phyloP scores from a whole-genome alignment of 2,329 filamentous ascomycete species.

The Corynespora cassiicola region DNA sequence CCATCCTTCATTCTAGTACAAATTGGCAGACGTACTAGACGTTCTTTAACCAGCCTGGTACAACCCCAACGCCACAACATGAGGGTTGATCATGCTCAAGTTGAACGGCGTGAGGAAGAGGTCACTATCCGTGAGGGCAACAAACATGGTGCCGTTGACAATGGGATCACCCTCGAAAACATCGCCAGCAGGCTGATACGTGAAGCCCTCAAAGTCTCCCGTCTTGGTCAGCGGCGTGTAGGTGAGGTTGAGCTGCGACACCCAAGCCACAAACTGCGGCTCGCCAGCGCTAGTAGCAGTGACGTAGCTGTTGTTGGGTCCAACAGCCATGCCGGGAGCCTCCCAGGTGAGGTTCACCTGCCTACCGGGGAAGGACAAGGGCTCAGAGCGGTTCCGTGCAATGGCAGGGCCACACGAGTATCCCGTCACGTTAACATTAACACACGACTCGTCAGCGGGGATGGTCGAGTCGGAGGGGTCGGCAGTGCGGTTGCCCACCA shows the following conservation, averaged over 20 bases:
- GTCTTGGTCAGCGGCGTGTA: slow-evolving; percentile 69
- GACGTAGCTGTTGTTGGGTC: slow-evolving; percentile 83
- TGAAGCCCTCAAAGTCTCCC: slow-evolving; percentile 65
- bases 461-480: slow-evolving; percentile 59
- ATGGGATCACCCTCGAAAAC: slow-evolving; percentile 73
- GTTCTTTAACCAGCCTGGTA: slow-evolving; percentile 84
- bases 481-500: slow-evolving; percentile 64
- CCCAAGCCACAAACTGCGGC: slow-evolving; percentile 77
- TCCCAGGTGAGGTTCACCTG: slow-evolving; percentile 78
- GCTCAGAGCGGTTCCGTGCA: slow-evolving; percentile 70
- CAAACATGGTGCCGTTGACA: slow-evolving; percentile 80
- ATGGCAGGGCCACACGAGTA: slow-evolving; percentile 70
- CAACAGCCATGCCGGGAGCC: slow-evolving; percentile 68
- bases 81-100: slow-evolving; percentile 74
- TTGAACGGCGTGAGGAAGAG: slow-evolving; percentile 79
- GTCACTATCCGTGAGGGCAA: slow-evolving; percentile 75
- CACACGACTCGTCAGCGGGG: slow-evolving; percentile 59
- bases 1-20: too few species aligned
- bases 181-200: slow-evolving; percentile 73
- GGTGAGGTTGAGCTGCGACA: slow-evolving; percentile 69
- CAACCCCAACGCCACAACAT: slow-evolving; percentile 75
- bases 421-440: slow-evolving; percentile 61
- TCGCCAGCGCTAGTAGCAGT: slow-evolving; percentile 64
- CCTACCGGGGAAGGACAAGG: slow-evolving; percentile 77
- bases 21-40: too few species aligned